phyloP scores from a whole-genome alignment of 1,284 basidiomycete species.

The Ustilago esculenta region DNA sequence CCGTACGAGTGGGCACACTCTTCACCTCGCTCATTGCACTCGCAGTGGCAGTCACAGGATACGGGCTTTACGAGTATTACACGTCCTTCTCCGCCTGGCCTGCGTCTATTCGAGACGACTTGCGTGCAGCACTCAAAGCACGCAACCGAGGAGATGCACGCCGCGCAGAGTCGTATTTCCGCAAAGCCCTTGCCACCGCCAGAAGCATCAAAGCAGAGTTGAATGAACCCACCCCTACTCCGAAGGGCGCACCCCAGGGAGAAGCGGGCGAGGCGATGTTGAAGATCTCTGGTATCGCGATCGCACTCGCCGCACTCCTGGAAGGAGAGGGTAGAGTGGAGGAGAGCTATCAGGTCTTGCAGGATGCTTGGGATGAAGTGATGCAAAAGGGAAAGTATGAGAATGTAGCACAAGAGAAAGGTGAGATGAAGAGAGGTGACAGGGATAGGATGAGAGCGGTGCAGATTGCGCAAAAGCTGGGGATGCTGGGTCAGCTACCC shows the following conservation, averaged over 20 bases:
- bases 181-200: conserved; percentile 54
- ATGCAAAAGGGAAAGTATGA: conserved; percentile 27
- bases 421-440: conserved; percentile 21
- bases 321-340: conserved; percentile 53
- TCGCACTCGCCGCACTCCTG: conserved; percentile 62
- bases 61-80: conserved; percentile 65
- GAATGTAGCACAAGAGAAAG: conserved; percentile 12
- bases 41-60: conserved; percentile 59
- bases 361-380: conserved; percentile 60
- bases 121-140: conserved; percentile 64
- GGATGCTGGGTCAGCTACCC: conserved; percentile 50
- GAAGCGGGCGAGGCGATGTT: conserved; percentile 44
- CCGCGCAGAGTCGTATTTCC: conserved; percentile 57
- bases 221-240: conserved; percentile 35
- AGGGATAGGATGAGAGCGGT: conserved; percentile 59
- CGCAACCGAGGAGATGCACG: conserved; percentile 57
- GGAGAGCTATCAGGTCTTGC: conserved; percentile 47
- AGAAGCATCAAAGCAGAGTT: conserved; percentile 38
- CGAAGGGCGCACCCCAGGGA: conserved; percentile 15
- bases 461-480: conserved; percentile 60
- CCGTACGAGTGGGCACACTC: conserved; percentile 39
- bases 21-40: conserved; percentile 52
- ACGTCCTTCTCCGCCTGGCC: conserved; percentile 66
- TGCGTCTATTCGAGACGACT: conserved; percentile 58
- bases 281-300: conserved; percentile 65